Evolutionary conservation across 345 rosid species (phyloP).

Genomic region (Lepidium africanum): DNA sequence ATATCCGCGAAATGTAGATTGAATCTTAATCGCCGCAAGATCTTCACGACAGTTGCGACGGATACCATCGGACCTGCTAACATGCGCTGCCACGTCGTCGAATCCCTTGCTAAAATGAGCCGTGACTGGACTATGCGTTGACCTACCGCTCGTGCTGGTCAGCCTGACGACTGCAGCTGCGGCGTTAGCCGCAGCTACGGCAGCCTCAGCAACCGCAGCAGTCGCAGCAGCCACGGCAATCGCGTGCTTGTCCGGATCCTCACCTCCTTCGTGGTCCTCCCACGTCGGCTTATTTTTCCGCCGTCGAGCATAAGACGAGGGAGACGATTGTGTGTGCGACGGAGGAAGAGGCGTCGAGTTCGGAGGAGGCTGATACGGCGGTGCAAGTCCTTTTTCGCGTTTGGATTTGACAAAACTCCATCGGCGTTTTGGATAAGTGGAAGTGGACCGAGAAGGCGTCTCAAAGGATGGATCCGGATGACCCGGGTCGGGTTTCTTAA

Average conservation of each 20-base stretch:
- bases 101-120: constrained; percentile 7
- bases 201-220: constrained; percentile 74
- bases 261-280: constrained; percentile 13
- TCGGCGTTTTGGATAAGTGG: constrained; percentile 39
- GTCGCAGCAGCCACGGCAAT: constrained; percentile 79
- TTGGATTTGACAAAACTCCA: constrained; percentile 85
- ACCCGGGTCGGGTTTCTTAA: constrained; percentile 46
- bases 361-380: neutral
- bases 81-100: constrained; percentile 20
- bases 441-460: constrained; percentile 18
- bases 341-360: constrained; percentile 5
- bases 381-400: constrained; percentile 35
- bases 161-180: constrained; percentile 68
- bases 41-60: constrained; percentile 24
- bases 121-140: constrained; percentile 12
- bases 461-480: constrained; percentile 1
- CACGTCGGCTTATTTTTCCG: constrained; percentile 5
- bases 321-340: constrained; percentile 7
- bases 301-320: neutral
- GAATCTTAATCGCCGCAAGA: constrained; percentile 67
- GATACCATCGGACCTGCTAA: constrained; percentile 13
- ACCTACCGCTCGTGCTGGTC: constrained; percentile 67
- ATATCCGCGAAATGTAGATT: constrained; percentile 83
- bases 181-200: constrained; percentile 71
- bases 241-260: constrained; percentile 47